These are phyloP conservation scores for Globisporangium cederbergense DNA, from an alignment of 352 stramenopile genomes.

Conservation along the genomic window DNA sequence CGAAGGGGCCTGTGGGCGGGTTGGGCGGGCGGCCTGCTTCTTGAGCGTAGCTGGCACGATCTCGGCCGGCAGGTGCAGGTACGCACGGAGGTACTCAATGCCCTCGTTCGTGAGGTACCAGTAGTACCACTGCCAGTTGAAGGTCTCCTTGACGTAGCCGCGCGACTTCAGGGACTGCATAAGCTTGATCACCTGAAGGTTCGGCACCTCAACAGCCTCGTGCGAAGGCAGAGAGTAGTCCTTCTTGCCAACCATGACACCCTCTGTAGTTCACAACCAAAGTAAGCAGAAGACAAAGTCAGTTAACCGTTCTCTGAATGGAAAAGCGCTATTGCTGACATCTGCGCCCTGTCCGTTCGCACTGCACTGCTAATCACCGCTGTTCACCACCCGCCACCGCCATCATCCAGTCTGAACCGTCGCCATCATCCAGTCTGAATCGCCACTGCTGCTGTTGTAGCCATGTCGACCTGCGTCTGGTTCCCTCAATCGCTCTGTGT, in stretches of 20 bases:
- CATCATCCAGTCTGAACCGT: neutral
- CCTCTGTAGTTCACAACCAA: constrained; percentile 37
- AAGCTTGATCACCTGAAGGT: constrained; percentile 98
- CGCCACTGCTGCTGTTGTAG: neutral
- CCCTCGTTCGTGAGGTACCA: constrained; percentile 99
- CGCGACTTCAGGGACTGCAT: constrained; percentile 98
- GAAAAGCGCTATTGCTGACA: too few relatives aligned
- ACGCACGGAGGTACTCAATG: constrained; percentile 98
- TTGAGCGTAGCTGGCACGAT: constrained; percentile 99
- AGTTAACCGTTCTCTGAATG: neutral
- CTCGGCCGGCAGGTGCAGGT: constrained; percentile 97
- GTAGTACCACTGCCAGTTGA: constrained; percentile 99
- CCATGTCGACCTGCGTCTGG: neutral
- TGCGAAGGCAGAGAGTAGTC: constrained; percentile 89
- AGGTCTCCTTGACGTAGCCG: constrained; percentile 98
- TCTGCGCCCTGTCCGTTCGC: neutral
- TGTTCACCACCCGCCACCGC: neutral
- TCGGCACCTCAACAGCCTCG: constrained; percentile 97
- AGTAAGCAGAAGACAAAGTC: neutral
- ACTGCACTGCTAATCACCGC: neutral
- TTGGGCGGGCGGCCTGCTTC: constrained; percentile 89
- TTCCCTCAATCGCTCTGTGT: neutral
- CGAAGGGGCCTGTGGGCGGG: constrained; percentile 72
- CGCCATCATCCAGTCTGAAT: too few relatives aligned
- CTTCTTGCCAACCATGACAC: constrained; percentile 91